A percentile compares a stretch with the other conserved stretches of the same genome.
These are phyloP conservation scores for Vinca minor DNA, from an alignment of 257 asterid species.

Conservation along the genomic window DNA sequence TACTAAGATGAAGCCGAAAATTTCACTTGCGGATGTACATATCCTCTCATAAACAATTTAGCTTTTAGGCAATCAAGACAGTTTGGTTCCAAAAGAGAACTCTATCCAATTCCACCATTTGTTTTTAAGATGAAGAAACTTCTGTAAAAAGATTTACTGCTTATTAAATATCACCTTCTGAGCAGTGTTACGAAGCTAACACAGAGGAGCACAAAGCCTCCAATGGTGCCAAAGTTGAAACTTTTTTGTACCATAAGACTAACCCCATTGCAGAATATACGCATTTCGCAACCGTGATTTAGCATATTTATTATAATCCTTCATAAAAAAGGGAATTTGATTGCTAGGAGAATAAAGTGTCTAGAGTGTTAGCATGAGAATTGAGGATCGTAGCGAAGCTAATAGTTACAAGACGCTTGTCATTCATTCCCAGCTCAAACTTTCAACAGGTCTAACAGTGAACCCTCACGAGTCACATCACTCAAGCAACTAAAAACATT, in stretches of 20 bases:
- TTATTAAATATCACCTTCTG: background rate
- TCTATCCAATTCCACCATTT: background rate
- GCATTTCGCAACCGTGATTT: background rate
- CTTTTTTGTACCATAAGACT: background rate
- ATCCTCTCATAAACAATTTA: background rate
- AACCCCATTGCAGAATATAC: background rate
- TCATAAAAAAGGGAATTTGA: background rate
- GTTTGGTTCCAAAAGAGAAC: background rate
- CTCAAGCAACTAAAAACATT: background rate
- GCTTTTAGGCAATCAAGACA: too few relatives aligned
- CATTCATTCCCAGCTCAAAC: background rate
- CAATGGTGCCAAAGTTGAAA: background rate
- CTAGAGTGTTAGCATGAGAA: too few relatives aligned
- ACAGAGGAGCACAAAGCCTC: background rate
- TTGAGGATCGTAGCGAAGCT: too few relatives aligned
- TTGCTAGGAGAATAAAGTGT: background rate
- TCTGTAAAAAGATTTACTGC: background rate
- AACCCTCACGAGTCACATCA: background rate
- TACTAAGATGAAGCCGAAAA: background rate
- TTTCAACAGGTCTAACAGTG: background rate
- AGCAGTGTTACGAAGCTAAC: background rate
- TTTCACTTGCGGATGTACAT: background rate
- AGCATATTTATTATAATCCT: background rate
- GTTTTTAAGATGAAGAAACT: background rate
- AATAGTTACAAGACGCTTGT: too few relatives aligned